Evolutionary conservation across 179 eudicot genomes (phyloP), one percentile per base, ranked within the genome.

Genomic region (Corrigiola litoralis): DNA sequence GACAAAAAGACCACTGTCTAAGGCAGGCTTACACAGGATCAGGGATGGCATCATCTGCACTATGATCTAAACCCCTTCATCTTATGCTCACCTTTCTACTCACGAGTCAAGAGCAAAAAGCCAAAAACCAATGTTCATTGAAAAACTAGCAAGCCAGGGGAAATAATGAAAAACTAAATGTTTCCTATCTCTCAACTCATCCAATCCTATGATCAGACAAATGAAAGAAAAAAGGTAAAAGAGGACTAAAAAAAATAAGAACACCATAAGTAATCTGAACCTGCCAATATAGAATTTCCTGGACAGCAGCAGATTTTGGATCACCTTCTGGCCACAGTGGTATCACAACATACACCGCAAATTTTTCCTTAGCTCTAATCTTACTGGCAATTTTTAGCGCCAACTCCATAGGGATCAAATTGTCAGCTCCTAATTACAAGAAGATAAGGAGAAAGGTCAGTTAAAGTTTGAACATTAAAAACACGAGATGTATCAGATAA

Each of bases 251-350:
- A n/a, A n/a, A n/a, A n/a, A 44, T 38, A 20, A 38, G 37, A 52
- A 18, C 11, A 40, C 55, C 16, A 55, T 29, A 56, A 20, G 28
- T 42, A 49, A 54, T 25, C n/a, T 12, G 57, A 69, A 92, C 98
- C 92, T 92, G 98, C 98, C 98, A 92, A 81, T 75, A 87, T 8
- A 92, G 80, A 71, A 92, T 92, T 80, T 87, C 95, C 78, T 89
- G 98, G 65, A 89, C 86, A 21, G 92, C 54, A 68, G 83, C 88
- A 67, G 89, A 79, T 68, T 72, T 75, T 3, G 98, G 94, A 56
- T 78, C 86, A 63, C 98, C 98, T 73, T 92, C 98, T 29, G 97
- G 97, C 96, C 95, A 91, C 97, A 91, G 66, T 54, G 97, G 97
- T 67, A 91, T 85, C 65, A 87, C 79, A 41, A 92, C 44, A 75